Conservation (phyloP, 169 alveolate species). For the Eimeria acervulina region DNA sequence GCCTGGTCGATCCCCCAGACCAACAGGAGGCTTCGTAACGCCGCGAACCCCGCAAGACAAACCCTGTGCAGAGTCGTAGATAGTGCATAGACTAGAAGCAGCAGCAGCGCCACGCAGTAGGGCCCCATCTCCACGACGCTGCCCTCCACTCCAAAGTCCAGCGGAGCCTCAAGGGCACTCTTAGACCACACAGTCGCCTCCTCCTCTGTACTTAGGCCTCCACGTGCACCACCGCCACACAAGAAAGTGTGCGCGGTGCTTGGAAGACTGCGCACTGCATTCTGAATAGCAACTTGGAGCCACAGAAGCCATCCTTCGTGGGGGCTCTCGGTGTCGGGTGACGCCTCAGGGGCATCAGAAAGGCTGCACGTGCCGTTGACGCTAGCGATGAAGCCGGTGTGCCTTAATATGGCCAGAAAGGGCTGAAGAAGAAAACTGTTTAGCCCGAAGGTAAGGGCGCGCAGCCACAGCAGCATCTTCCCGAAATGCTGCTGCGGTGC, state of each 20-base stretch:
- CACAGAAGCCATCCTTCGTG: constrained; percentile 47
- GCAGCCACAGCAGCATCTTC: constrained; percentile 24
- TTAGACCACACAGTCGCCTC: constrained; percentile 29
- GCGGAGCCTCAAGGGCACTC: background rate
- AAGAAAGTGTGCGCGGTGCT: constrained; percentile 45
- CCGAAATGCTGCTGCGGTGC: constrained; percentile 37
- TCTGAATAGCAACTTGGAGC: constrained; percentile 18
- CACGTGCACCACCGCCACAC: background rate
- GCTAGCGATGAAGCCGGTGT: constrained; percentile 33
- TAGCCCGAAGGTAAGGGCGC: background rate
- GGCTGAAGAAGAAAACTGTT: constrained; percentile 47
- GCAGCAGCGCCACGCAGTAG: constrained; percentile 69
- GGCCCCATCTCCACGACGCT: constrained; percentile 46
- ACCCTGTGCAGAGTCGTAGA: constrained; percentile 34
- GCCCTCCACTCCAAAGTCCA: constrained; percentile 4
- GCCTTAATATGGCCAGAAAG: background rate
- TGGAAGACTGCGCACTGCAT: constrained; percentile 35
- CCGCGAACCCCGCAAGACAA: constrained; percentile 29
- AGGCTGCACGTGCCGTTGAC: constrained; percentile 53
- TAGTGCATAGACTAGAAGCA: constrained; percentile 28
- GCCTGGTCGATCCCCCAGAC: background rate
- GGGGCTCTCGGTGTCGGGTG: background rate
- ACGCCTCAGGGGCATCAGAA: constrained; percentile 25
- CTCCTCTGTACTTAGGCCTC: background rate
- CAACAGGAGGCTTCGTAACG: background rate